Percentiles rank a stretch among this genome's conserved stretches.
Conservation (phyloP, 129 eudicot species). For the Flaveria brownii region DNA sequence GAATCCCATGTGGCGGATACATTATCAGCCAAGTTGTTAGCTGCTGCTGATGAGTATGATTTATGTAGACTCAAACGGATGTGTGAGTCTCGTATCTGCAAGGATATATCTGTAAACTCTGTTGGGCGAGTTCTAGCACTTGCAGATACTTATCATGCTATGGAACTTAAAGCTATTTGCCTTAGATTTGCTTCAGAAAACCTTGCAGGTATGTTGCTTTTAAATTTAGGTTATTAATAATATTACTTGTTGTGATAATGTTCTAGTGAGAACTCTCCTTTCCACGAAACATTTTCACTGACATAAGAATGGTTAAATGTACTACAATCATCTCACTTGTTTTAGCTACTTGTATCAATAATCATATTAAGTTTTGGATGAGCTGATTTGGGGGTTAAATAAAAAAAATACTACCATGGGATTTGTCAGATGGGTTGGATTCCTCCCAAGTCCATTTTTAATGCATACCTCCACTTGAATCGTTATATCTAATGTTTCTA, state of each 20-base stretch:
- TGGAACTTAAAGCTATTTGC: slow-evolving; percentile 75
- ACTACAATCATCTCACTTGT: background rate
- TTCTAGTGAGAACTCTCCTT: slow-evolving; percentile 4
- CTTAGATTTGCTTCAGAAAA: slow-evolving; percentile 87
- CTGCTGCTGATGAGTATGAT: slow-evolving; percentile 82
- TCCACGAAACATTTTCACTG: background rate
- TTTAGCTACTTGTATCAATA: background rate
- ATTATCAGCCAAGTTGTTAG: slow-evolving; percentile 65
- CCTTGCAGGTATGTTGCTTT: slow-evolving; percentile 66
- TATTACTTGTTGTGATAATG: background rate
- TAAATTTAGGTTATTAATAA: background rate
- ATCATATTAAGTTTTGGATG: background rate
- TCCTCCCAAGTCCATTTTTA: background rate
- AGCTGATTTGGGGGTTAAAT: too few species aligned
- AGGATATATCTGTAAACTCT: slow-evolving; percentile 70
- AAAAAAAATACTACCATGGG: too few species aligned
- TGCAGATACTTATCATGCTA: slow-evolving; percentile 64
- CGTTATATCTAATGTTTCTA: background rate
- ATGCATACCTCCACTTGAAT: background rate
- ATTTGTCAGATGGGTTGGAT: slow-evolving; percentile 4
- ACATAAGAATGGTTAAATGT: background rate
- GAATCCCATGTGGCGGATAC: slow-evolving; percentile 49
- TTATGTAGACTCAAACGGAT: slow-evolving; percentile 68
- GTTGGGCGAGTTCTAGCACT: slow-evolving; percentile 65
- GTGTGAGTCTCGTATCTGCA: slow-evolving; percentile 85